phyloP scores from a whole-genome alignment of 371 early-diverging fungal species.

The Zychaea mexicana region DNA sequence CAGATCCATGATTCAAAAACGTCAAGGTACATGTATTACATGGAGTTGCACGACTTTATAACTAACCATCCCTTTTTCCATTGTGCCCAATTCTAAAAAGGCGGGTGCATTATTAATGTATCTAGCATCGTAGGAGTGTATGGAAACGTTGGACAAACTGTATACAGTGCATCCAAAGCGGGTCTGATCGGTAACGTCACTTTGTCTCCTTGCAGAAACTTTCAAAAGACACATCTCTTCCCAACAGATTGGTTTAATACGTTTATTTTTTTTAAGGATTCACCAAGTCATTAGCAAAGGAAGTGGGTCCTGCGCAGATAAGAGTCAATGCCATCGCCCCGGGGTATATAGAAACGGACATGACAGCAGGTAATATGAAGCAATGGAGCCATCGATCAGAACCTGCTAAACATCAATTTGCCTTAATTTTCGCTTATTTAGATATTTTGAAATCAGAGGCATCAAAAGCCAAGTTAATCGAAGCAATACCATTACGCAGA shows the following conservation, averaged over 20 bases:
- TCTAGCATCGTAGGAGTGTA: conserved; percentile 78
- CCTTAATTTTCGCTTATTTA: not conserved
- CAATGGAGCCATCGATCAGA: too few relatives aligned
- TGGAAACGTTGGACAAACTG: conserved; percentile 80
- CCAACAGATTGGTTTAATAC: too few relatives aligned
- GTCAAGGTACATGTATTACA: conserved; percentile 42
- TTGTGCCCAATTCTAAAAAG: not conserved
- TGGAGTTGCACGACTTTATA: too few relatives aligned
- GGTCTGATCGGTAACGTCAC: conserved; percentile 84
- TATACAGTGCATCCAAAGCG: conserved; percentile 86
- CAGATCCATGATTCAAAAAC: conserved; percentile 58
- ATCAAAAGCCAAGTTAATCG: conserved; percentile 35
- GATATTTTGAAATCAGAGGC: conserved; percentile 18
- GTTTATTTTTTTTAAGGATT: conserved; percentile 54
- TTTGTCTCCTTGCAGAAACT: too few relatives aligned
- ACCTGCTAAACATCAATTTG: not conserved
- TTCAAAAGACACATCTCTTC: too few relatives aligned
- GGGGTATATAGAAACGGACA: conserved; percentile 88
- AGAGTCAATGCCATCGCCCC: conserved; percentile 87
- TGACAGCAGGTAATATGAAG: conserved; percentile 60
- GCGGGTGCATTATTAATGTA: conserved; percentile 85
- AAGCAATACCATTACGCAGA: conserved; percentile 57
- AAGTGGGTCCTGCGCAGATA: conserved; percentile 74
- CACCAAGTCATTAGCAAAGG: conserved; percentile 81
- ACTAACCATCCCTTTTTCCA: not conserved